Evolutionary conservation across 257 asterid species (phyloP), one percentile per base, ranked within the genome.

Genomic region (Solanum rostratum): DNA sequence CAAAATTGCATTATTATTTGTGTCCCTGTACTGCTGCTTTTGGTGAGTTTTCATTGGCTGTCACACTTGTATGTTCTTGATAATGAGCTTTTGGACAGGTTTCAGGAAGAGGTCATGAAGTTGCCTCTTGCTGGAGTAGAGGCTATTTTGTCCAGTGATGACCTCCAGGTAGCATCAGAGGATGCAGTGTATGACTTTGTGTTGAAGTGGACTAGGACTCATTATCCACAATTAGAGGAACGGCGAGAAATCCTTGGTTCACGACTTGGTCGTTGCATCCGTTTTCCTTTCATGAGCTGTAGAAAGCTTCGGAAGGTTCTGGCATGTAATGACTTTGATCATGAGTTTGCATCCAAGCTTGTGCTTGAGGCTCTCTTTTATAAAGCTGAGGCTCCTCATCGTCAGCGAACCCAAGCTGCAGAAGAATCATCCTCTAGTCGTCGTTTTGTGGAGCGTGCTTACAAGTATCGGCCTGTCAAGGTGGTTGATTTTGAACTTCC

Each of bases 141-240:
- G 89, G 97, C 98, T 49, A 76, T 96, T 84, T 85, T 96, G 88
- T 90, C 95, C 29, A 95, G 99, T 63, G 98, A 95, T 41, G 97
- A 92, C 71, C 97, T 96, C 81, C 98, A 92, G 86, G 97, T 95
- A 68, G 94, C 97, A 29, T 94, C 98, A 39, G 99, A 96, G 87
- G 98, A 96, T 86, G 96, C 98, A 37, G 98, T 95, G 24, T 96
- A 92, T 10, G 98, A 96, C 88, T 92, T 96, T 53, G 96, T 91
- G 0, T 85, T 95, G 59, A 93, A 93, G 88, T 96, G 99, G 99
- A 87, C 95, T 7, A 90, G 93, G 84, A 55, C 91, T 37, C 95
- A 91, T 84, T 93, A 92, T 85, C 93, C 87, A 55, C 88, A 87
- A 81, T 85, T 88, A 69, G 95, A 93, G 73, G 97, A 96, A 80